Base-by-base conservation (phyloP, 1,284 basidiomycete species). In the Papiliotrema nemorosa region DNA sequence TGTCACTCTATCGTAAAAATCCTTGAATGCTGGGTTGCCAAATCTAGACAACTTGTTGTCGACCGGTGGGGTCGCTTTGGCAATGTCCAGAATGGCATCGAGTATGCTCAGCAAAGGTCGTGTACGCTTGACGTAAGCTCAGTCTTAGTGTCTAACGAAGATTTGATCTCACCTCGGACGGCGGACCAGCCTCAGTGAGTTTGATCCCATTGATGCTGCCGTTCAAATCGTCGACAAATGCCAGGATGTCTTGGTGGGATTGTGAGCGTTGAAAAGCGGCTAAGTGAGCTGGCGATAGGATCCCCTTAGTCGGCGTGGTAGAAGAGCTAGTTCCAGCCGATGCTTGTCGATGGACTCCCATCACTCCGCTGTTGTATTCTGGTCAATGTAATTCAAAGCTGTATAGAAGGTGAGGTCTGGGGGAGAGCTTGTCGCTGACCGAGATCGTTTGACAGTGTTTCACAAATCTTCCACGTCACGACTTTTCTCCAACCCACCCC, bases 1-100 rank as follows among this genome's bases (percentile, higher is more conserved):
- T 18, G 77, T 68, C 14, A 97, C 78, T 63, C 84, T 83, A 73
- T 94, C 90, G 65, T 94, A 90, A 65, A 98, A 93, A 0, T 82
- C 83, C 63, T 88, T 81, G 76, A 99, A 99, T 0, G 94, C 94
- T 1, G 94, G 93, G 73, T 99, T 99, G 2, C 94, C 96, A 64
- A 99, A 99, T 24, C 96, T 79, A 39, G 92, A 97, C 1, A 85
- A 84, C 54, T 86, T 83, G 69, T 97, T 97, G 60, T 93, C 87
- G 21, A 94, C 84, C 0, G 93, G 85, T 3, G 94, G 94, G 0
- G 84, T 91, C 2, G 78, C 78, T 31, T 79, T 77, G 1, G 84
- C 87, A 27, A 87, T 76, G 36, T 77, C 66, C 66, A 89, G 82
- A 10, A 96, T 81, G n/a, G 74, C 68, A 42, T 86, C 81, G 3